phyloP scores from a whole-genome alignment of 2,329 filamentous ascomycete genomes.

The Westerdykella aurantiaca region DNA sequence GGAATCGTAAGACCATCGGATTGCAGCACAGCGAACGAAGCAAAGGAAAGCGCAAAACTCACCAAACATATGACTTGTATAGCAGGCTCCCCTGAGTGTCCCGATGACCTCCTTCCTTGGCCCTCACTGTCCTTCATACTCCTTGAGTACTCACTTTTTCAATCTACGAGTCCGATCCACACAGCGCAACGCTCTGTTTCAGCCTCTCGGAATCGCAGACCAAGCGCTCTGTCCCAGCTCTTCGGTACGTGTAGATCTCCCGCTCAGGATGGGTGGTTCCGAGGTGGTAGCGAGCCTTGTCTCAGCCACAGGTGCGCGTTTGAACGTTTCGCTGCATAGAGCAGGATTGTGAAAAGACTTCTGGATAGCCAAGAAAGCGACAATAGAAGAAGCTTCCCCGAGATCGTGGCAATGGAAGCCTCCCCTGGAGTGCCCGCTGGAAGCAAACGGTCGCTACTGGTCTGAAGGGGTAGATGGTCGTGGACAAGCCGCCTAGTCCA shows the following conservation, averaged over 20 bases:
- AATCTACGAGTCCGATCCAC: too few species aligned
- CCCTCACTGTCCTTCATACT: slow-evolving; percentile 41
- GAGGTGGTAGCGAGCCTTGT: too few species aligned
- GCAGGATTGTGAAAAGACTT: too few species aligned
- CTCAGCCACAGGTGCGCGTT: not conserved
- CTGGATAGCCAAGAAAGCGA: too few species aligned
- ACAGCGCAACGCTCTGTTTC: not conserved
- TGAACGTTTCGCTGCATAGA: too few species aligned
- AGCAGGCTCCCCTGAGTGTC: slow-evolving; percentile 33
- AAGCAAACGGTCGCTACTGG: too few species aligned
- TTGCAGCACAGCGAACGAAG: not conserved
- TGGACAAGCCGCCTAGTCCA: too few species aligned
- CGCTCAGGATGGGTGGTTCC: not conserved
- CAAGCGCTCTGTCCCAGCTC: too few species aligned
- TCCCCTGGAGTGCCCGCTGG: too few species aligned
- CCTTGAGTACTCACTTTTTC: not conserved
- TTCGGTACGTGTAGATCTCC: slow-evolving; percentile 1
- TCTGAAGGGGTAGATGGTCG: too few species aligned
- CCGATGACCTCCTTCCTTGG: slow-evolving; percentile 30
- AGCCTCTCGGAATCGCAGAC: not conserved
- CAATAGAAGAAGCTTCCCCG: too few species aligned
- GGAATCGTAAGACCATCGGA: not conserved
- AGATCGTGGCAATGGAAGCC: too few species aligned
- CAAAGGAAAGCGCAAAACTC: slow-evolving; percentile 13
- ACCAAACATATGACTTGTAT: slow-evolving; percentile 48